Evolutionary conservation across 1,284 basidiomycete species (phyloP).

Genomic region (Cryptococcus sp.): DNA sequence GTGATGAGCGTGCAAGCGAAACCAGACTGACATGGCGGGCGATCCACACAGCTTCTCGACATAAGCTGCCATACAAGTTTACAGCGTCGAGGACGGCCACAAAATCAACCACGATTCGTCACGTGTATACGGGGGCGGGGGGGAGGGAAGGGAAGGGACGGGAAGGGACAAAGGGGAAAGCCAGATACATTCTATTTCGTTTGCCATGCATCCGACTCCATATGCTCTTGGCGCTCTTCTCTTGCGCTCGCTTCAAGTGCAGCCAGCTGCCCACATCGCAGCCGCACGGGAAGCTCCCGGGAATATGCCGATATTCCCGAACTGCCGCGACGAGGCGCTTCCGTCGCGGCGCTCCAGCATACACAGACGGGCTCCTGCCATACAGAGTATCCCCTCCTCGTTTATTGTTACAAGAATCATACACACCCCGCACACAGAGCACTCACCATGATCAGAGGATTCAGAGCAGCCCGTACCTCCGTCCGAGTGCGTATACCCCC

Average conservation of each 20-base stretch:
- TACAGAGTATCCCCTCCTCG: neutral
- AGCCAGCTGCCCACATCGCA: no score
- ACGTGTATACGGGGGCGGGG: no score
- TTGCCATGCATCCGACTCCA: neutral
- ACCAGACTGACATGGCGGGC: neutral
- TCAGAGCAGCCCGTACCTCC: constrained; percentile 15
- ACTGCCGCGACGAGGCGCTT: neutral
- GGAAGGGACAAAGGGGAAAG: no score
- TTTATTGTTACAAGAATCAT: neutral
- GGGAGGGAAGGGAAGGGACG: no score
- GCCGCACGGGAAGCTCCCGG: neutral
- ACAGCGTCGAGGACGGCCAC: no score
- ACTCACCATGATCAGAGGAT: constrained; percentile 15
- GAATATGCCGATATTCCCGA: neutral
- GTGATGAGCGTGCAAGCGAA: neutral
- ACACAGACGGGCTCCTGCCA: neutral
- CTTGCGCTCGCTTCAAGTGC: no score
- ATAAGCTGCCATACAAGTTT: constrained; percentile 1
- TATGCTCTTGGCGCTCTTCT: neutral
- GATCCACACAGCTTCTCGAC: constrained; percentile 18
- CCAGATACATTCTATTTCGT: neutral
- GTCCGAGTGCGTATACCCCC: constrained; percentile 7
- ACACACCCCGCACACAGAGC: neutral
- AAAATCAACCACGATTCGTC: no score
- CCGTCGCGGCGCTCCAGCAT: neutral